A percentile compares a stretch with the other conserved stretches of the same genome.
Evolutionary conservation across 768 basidiomycete species (phyloP).

Genomic region (Butyriboletus loyo): DNA sequence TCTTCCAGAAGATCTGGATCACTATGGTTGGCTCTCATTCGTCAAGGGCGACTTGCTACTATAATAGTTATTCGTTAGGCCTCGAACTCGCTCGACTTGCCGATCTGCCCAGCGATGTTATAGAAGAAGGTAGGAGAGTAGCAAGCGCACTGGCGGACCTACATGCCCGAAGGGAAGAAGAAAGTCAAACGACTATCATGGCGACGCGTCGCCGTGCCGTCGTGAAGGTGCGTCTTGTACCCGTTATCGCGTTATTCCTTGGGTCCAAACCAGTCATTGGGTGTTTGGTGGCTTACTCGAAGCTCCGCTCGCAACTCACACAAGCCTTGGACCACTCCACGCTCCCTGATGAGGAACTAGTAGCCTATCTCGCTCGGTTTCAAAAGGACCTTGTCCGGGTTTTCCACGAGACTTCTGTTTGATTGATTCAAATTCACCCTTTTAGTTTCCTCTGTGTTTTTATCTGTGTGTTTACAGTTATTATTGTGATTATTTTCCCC

Average conservation of each 20-base stretch:
- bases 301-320: conserved; percentile 72
- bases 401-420: conserved; percentile 24
- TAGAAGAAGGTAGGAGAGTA: conserved; percentile 59
- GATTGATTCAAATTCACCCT: neutral
- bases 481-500: neutral
- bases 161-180: conserved; percentile 54
- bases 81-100: conserved; percentile 86
- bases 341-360: conserved; percentile 67
- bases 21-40: conserved; percentile 57
- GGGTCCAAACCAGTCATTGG: neutral
- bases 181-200: conserved; percentile 59
- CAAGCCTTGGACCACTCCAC: conserved; percentile 73
- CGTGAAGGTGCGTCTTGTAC: conserved; percentile 50
- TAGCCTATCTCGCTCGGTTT: conserved; percentile 61
- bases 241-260: neutral
- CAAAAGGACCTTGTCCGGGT: conserved; percentile 68
- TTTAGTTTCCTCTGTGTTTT: conserved; percentile 4
- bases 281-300: neutral
- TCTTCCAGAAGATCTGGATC: conserved; percentile 52
- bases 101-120: conserved; percentile 73
- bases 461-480: conserved; percentile 9
- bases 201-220: conserved; percentile 64
- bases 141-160: conserved; percentile 56
- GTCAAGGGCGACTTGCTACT: neutral
- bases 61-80: conserved; percentile 45